Evolutionary conservation across 495 filamentous ascomycete species (phyloP).

Genomic region (Venustampulla echinocandica): DNA sequence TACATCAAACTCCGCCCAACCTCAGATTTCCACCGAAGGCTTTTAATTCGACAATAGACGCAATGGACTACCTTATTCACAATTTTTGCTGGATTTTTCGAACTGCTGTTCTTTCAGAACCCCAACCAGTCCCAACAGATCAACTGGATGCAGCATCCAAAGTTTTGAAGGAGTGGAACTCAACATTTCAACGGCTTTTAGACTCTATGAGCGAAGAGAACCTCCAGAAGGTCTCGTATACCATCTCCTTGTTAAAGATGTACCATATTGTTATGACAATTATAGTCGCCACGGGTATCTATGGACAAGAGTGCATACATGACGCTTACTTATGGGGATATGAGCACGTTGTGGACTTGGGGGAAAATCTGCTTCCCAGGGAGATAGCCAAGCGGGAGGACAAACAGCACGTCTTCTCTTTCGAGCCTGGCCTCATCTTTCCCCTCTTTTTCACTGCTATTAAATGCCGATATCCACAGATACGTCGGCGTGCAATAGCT

Average conservation of each 20-base stretch:
- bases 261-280: not conserved
- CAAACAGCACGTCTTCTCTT: constrained; percentile 1
- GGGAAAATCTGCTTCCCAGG: not conserved
- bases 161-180: not conserved
- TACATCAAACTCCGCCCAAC: not conserved
- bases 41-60: not conserved
- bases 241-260: not conserved
- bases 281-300: not conserved
- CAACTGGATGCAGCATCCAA: not conserved
- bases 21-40: not conserved
- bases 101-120: not conserved
- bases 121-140: not conserved
- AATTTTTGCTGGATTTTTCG: not conserved
- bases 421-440: constrained; percentile 10
- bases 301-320: not conserved
- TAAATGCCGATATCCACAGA: constrained; percentile 1
- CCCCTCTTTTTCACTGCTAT: constrained; percentile 7
- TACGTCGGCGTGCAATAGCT: constrained; percentile 3
- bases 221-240: not conserved
- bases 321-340: not conserved
- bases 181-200: not conserved
- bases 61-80: not conserved
- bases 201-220: not conserved
- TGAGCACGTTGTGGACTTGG: not conserved
- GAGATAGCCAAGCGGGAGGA: not conserved